Evolutionary conservation across 495 filamentous ascomycete genomes (phyloP), one percentile per base, ranked within the genome.

Genomic region (Thozetella sp.): DNA sequence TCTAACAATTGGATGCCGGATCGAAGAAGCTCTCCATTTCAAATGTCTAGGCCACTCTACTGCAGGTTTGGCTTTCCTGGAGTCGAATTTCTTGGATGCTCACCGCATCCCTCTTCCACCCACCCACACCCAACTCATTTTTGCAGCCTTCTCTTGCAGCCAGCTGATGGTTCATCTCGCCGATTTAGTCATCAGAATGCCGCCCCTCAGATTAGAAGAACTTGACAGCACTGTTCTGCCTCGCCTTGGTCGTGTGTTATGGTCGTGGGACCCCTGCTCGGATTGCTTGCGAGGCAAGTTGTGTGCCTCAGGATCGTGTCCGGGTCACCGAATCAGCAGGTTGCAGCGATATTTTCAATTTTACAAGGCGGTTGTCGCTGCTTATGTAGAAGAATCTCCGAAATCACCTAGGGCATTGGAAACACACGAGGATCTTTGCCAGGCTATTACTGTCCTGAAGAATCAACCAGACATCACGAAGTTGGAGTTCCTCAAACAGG

Each of bases 261-360:
- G 30, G 30, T 37, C 30, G 30, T 37, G 30, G 30, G 17, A 37
- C 9, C 30, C 17, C 30, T 37, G 30, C 17, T 9, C 30, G 9
- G 17, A 37, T 17, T 37, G 30, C 30, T 9, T 17, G 17, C 17
- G 9, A 9, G 30, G 30, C 30, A 9, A 6, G 30, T 17, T 17
- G 17, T 37, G 30, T 17, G 17, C 30, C 9, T 9, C 9, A 9
- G 30, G 17, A 6, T 6, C 30, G 30, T 37, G 30, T 17, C 9
- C 30, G 30, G 17, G 9, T 37, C 30, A 37, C 3, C 55, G 51
- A 50, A 56, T 51, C 2, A 64, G 67, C 50, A 54, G 60, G 22
- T 59, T 68, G 13, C 55, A 46, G 30, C 57, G 63, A 25, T 73
- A 64, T 52, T 68, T 70, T 30, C 56, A 72, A 25, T 67, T 60